These are phyloP conservation scores for Mycena sp. DNA, from an alignment of 1,284 basidiomycete species.

Conservation along the genomic window DNA sequence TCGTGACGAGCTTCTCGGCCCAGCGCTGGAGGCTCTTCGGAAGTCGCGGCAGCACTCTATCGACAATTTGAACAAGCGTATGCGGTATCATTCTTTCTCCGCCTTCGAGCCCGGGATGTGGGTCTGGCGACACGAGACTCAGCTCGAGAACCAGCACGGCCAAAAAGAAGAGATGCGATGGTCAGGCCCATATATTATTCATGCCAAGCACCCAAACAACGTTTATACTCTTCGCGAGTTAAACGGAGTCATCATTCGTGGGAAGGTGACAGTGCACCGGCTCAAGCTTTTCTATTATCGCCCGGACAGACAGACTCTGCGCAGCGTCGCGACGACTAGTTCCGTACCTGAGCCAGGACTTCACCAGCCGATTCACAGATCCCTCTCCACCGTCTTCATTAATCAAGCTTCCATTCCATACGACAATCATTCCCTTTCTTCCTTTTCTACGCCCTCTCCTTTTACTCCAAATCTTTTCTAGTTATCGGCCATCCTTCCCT, in stretches of 20 bases:
- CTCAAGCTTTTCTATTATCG: not conserved
- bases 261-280: not conserved
- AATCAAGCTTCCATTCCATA: not conserved
- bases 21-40: not conserved
- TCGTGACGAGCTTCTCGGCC: not conserved
- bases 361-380: not conserved
- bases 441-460: not conserved
- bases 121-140: not conserved
- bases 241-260: not conserved
- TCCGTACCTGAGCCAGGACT: not conserved
- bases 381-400: no score
- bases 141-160: not conserved
- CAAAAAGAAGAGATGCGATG: not conserved
- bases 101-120: not conserved
- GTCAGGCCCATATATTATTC: not conserved
- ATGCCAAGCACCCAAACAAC: not conserved
- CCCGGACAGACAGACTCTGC: not conserved
- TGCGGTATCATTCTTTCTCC: not conserved
- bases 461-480: not conserved
- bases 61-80: not conserved
- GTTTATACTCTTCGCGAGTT: not conserved
- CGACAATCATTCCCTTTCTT: not conserved
- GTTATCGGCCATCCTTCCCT: not conserved
- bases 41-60: not conserved
- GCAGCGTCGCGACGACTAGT: not conserved